These are phyloP conservation scores for Xerophyta viscosa DNA, from an alignment of 106 monocot species.

Conservation along the genomic window DNA sequence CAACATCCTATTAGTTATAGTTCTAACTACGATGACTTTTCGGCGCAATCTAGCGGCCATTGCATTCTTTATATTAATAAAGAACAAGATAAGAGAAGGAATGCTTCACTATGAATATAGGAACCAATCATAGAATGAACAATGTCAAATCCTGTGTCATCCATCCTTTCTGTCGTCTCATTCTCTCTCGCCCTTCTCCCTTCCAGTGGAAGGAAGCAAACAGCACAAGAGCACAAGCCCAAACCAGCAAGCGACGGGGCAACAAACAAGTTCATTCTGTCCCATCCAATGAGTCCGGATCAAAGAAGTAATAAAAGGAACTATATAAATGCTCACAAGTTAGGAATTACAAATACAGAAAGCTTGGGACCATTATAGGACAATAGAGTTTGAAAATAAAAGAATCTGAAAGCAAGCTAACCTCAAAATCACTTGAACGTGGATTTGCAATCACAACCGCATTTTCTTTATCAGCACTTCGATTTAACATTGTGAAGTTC, in stretches of 20 bases:
- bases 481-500: constrained; percentile 75
- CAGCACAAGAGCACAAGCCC: not conserved
- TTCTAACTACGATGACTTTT: no score
- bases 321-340: not conserved
- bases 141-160: no score
- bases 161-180: no score
- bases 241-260: no score
- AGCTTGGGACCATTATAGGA: not conserved
- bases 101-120: no score
- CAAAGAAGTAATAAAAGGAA: not conserved
- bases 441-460: constrained; percentile 86
- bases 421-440: constrained; percentile 87
- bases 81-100: no score
- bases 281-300: not conserved
- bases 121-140: no score
- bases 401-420: constrained; percentile 8
- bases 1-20: no score
- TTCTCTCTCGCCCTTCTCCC: not conserved
- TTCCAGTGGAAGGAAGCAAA: not conserved
- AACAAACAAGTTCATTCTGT: not conserved
- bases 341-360: not conserved
- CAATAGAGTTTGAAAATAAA: not conserved
- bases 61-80: no score
- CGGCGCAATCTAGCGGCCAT: no score
- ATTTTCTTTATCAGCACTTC: constrained; percentile 55